These are phyloP conservation scores for Nakaseomyces nivariensis DNA, from an alignment of 1,139 yeast genomes.

Conservation along the genomic window DNA sequence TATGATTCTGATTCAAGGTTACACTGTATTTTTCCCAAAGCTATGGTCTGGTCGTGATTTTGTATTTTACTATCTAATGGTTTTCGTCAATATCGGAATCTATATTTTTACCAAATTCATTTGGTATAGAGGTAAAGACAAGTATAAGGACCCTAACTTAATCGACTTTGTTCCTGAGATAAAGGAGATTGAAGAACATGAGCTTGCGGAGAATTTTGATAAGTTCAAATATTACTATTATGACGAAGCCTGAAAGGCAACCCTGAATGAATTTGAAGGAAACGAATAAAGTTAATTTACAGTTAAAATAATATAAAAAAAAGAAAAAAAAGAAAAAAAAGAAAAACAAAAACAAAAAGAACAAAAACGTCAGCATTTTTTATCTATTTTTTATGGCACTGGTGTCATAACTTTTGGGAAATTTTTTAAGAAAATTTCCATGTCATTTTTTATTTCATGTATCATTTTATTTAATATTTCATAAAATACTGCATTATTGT, in stretches of 20 bases:
- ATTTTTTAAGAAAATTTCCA: neutral
- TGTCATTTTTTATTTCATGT: neutral
- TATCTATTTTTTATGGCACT: neutral
- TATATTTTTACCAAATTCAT: conserved; percentile 48
- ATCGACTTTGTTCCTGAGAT: conserved; percentile 49
- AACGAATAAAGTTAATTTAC: neutral
- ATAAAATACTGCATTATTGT: neutral
- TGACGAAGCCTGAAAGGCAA: conserved; percentile 5
- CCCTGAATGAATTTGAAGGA: neutral
- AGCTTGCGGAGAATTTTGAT: conserved; percentile 22
- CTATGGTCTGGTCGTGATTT: conserved; percentile 53
- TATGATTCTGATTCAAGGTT: conserved; percentile 60
- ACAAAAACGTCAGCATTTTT: neutral
- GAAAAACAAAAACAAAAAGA: neutral
- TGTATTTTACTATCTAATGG: conserved; percentile 57
- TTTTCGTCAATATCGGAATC: conserved; percentile 50
- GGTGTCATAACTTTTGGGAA: neutral
- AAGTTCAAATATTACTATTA: conserved; percentile 14
- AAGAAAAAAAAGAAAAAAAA: neutral
- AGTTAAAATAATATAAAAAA: neutral
- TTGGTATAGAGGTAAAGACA: conserved; percentile 36
- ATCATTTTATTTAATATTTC: neutral
- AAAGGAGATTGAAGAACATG: conserved; percentile 50
- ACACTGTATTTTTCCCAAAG: conserved; percentile 55
- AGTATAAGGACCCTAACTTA: conserved; percentile 39